These are phyloP conservation scores for Chaetomiaceae sp. DNA, from an alignment of 2,329 filamentous ascomycete species.

Conservation along the genomic window DNA sequence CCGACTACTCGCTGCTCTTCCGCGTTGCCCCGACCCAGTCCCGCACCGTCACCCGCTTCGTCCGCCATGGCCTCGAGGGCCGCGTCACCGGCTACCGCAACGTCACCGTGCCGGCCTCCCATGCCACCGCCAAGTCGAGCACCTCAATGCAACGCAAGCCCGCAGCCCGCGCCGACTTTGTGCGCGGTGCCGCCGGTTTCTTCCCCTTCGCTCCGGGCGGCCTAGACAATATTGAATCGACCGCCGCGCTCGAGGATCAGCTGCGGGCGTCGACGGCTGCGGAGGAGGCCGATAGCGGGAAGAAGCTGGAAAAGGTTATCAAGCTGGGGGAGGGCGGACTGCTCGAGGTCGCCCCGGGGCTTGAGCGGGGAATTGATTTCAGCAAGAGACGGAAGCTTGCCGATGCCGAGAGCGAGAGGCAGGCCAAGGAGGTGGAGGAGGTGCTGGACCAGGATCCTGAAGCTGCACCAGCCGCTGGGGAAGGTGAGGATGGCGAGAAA, in stretches of 20 bases:
- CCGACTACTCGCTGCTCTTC: slow-evolving; percentile 80
- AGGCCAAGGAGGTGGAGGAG: slow-evolving; percentile 66
- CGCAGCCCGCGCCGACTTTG: slow-evolving; percentile 81
- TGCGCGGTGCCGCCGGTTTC: slow-evolving; percentile 86
- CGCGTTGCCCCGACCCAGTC: slow-evolving; percentile 86
- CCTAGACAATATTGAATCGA: slow-evolving; percentile 77
- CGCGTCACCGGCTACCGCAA: slow-evolving; percentile 91
- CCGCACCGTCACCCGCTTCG: slow-evolving; percentile 89
- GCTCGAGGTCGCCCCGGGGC: slow-evolving; percentile 75
- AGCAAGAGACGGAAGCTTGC: slow-evolving; percentile 53
- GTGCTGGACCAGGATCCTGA: slow-evolving; percentile 48
- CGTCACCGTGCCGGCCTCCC: slow-evolving; percentile 84
- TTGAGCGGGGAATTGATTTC: slow-evolving; percentile 73
- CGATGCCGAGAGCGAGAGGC: slow-evolving; percentile 56
- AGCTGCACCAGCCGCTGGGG: slow-evolving; percentile 30
- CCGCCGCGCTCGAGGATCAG: slow-evolving; percentile 78
- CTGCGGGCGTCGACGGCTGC: slow-evolving; percentile 43
- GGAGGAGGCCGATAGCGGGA: slow-evolving; percentile 40
- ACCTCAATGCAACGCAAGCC: slow-evolving; percentile 85
- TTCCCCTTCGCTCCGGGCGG: slow-evolving; percentile 93
- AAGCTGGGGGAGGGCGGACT: slow-evolving; percentile 77
- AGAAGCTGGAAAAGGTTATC: slow-evolving; percentile 77
- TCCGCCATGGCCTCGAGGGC: slow-evolving; percentile 84
- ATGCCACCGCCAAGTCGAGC: slow-evolving; percentile 89
- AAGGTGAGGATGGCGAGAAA: slow-evolving; percentile 32